Conservation (phyloP, 176 grass and related monocot genomes). For the Thinopyrum elongatum region DNA sequence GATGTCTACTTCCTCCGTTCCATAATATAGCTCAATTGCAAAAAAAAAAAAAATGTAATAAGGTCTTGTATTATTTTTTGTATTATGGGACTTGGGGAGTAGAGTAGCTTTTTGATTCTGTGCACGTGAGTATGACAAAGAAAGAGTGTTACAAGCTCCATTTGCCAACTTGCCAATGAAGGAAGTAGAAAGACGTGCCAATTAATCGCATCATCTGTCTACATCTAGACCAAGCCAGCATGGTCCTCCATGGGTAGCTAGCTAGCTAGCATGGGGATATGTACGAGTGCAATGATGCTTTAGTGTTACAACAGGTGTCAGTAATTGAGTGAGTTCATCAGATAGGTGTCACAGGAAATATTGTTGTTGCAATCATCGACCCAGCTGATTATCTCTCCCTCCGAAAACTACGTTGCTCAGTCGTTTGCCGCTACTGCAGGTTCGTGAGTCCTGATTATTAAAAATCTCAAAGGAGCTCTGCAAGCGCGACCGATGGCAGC, state of each 20-base stretch:
- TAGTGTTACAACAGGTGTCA: background rate
- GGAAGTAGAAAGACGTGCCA: background rate
- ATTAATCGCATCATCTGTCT: background rate
- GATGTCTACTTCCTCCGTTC: background rate
- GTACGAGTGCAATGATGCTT: background rate
- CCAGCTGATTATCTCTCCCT: background rate
- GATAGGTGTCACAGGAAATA: background rate
- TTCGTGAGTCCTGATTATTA: no score
- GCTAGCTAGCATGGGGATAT: background rate
- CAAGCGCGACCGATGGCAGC: background rate
- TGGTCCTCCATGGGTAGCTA: background rate
- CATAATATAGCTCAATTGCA: no score
- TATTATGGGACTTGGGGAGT: no score
- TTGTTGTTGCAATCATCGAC: background rate
- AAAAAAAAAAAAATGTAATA: no score
- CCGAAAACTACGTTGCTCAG: background rate
- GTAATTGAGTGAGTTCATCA: no score
- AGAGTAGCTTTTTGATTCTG: background rate
- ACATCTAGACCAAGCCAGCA: background rate
- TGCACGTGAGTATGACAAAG: background rate
- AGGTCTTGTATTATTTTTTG: no score
- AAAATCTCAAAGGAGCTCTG: background rate
- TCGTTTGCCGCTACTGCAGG: background rate
- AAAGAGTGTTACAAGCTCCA: background rate
- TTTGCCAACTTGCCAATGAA: background rate